Conservation (phyloP, 1,284 basidiomycete genomes). For the Coriolopsis trogii region DNA sequence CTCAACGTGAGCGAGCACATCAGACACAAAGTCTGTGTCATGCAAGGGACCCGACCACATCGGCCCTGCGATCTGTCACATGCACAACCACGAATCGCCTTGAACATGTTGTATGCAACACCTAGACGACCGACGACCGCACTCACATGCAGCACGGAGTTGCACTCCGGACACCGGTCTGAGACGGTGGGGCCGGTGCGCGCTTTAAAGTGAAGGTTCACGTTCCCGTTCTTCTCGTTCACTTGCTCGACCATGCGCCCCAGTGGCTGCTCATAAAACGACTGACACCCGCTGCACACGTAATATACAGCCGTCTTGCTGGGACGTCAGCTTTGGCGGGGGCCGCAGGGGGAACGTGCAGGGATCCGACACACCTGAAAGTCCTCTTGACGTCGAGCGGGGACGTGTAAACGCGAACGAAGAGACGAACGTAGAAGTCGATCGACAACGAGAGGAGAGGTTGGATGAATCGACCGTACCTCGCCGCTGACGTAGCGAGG, state of each 20-base stretch:
- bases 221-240: slow-evolving; percentile 49
- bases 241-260: slow-evolving; percentile 67
- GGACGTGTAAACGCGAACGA: slow-evolving; percentile 78
- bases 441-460: slow-evolving; percentile 94
- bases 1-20: slow-evolving; percentile 79
- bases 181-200: slow-evolving; percentile 71
- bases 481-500: slow-evolving; percentile 83
- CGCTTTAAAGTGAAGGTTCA: slow-evolving; percentile 72
- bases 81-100: neutral
- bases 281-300: slow-evolving; percentile 82
- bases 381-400: slow-evolving; percentile 89
- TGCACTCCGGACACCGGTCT: slow-evolving; percentile 82
- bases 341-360: neutral
- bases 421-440: slow-evolving; percentile 96
- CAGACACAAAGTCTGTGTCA: slow-evolving; percentile 71
- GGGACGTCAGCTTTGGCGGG: slow-evolving; percentile 17
- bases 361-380: slow-evolving; percentile 58
- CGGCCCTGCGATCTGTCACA: slow-evolving; percentile 78
- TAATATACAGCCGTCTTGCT: slow-evolving; percentile 87
- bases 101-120: too few species aligned
- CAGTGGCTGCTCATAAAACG: slow-evolving; percentile 79
- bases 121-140: too few species aligned
- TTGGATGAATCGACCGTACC: slow-evolving; percentile 92
- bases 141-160: slow-evolving; percentile 71
- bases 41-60: slow-evolving; percentile 97